Evolutionary conservation across 257 asterid species (phyloP).

Genomic region (Asclepias syriaca): DNA sequence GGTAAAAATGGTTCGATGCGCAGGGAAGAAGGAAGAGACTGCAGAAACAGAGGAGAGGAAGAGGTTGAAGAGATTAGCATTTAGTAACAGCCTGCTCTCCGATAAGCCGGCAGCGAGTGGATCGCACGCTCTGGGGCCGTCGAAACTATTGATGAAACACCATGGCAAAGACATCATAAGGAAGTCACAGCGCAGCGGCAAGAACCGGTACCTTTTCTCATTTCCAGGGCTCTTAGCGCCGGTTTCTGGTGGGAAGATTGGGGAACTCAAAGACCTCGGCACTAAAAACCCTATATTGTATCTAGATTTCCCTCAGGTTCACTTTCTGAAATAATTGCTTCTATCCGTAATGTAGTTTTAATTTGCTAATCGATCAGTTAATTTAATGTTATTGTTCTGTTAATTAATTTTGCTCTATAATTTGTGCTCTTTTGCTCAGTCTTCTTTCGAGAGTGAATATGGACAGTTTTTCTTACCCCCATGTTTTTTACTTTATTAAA

Average conservation of each 20-base stretch:
- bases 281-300: conserved; percentile 83
- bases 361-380: not conserved
- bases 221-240: conserved; percentile 78
- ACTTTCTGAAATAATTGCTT: not conserved
- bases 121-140: conserved; percentile 46
- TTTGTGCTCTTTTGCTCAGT: too few species aligned
- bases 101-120: conserved; percentile 31
- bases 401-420: not conserved
- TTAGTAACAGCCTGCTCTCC: conserved; percentile 43
- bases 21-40: conserved; percentile 37
- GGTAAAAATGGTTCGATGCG: conserved; percentile 41
- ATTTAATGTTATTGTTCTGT: not conserved
- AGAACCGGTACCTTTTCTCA: conserved; percentile 70
- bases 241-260: conserved; percentile 78
- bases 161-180: conserved; percentile 71
- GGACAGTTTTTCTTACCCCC: not conserved
- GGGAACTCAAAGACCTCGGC: conserved; percentile 79
- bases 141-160: conserved; percentile 65
- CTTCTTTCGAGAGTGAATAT: not conserved
- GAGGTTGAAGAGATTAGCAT: conserved; percentile 52
- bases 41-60: conserved; percentile 52
- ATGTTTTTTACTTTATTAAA: not conserved
- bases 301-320: conserved; percentile 87
- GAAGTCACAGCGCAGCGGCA: conserved; percentile 65
- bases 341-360: not conserved